Evolutionary conservation across 1,139 yeast genomes (phyloP).

Genomic region (Pichia norvegensis): DNA sequence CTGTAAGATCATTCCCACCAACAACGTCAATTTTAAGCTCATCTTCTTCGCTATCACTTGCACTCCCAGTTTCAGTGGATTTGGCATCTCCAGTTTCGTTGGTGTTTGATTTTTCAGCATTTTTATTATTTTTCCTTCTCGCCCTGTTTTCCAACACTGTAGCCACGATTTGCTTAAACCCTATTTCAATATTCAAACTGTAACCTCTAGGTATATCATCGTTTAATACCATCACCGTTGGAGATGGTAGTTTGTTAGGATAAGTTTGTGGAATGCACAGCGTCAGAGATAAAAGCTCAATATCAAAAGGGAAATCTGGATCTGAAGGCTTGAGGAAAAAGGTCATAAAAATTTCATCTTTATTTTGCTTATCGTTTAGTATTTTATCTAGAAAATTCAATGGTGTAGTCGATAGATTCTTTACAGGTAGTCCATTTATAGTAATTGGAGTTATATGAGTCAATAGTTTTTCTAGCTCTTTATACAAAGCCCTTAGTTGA

Average conservation of each 20-base stretch:
- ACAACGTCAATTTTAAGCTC: slow-evolving; percentile 31
- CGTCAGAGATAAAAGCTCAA: slow-evolving; percentile 43
- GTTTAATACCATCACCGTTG: slow-evolving; percentile 48
- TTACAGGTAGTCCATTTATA: slow-evolving; percentile 23
- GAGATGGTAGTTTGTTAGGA: slow-evolving; percentile 36
- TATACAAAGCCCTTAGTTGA: slow-evolving; percentile 1
- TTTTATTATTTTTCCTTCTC: slow-evolving; percentile 6
- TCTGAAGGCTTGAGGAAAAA: slow-evolving; percentile 46
- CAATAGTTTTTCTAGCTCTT: slow-evolving; percentile 9
- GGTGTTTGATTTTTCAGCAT: background rate
- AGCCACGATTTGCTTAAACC: slow-evolving; percentile 46
- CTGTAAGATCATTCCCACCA: slow-evolving; percentile 39
- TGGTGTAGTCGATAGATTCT: slow-evolving; percentile 15
- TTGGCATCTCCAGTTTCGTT: background rate
- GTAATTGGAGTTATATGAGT: slow-evolving; percentile 19
- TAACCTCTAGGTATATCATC: slow-evolving; percentile 67
- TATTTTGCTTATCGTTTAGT: slow-evolving; percentile 12
- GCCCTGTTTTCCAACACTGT: slow-evolving; percentile 29
- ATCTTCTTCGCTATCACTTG: slow-evolving; percentile 9
- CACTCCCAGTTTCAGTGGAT: slow-evolving; percentile 3
- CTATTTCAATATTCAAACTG: slow-evolving; percentile 58
- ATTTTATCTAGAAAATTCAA: slow-evolving; percentile 16
- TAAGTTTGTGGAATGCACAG: slow-evolving; percentile 49
- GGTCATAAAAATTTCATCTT: slow-evolving; percentile 22
- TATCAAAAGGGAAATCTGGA: slow-evolving; percentile 67